Evolutionary conservation across 2,329 filamentous ascomycete genomes (phyloP).

Genomic region (Penicillium janthinellum): DNA sequence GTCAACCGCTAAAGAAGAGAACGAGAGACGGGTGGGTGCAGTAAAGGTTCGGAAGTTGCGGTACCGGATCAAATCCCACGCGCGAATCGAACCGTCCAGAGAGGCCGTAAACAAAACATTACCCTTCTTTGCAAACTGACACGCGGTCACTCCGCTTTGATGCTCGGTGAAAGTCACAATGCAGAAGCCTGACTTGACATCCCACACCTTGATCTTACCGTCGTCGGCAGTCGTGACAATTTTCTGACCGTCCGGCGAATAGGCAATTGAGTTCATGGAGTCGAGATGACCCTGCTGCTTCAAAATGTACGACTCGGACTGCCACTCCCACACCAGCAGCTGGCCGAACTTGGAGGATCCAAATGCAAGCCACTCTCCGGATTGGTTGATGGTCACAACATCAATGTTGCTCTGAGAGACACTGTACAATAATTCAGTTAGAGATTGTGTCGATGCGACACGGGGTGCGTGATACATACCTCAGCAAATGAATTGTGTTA

Average conservation of each 20-base stretch:
- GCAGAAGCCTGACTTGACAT: conserved; percentile 93
- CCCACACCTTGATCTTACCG: conserved; percentile 98
- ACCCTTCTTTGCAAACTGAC: conserved; percentile 91
- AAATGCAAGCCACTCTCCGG: conserved; percentile 95
- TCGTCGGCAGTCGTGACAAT: conserved; percentile 95
- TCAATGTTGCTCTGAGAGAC: conserved; percentile 98
- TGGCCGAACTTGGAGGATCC: conserved; percentile 94
- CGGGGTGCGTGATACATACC: conserved; percentile 35
- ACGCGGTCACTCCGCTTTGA: conserved; percentile 86
- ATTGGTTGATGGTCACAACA: conserved; percentile 89
- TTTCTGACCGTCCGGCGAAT: conserved; percentile 89
- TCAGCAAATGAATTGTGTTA: conserved; percentile 84
- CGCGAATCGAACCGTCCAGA: conserved; percentile 88
- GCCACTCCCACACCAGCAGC: conserved; percentile 99
- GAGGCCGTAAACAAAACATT: conserved; percentile 96
- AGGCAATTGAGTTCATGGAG: conserved; percentile 88
- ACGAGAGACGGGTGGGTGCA: conserved; percentile 85
- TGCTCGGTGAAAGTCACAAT: conserved; percentile 98
- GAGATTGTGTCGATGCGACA: neutral
- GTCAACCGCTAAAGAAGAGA: conserved; percentile 94
- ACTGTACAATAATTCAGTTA: conserved; percentile 53
- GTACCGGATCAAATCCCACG: conserved; percentile 95
- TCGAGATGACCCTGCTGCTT: conserved; percentile 99
- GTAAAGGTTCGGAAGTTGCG: conserved; percentile 98
- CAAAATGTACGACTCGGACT: conserved; percentile 96